Evolutionary conservation across 768 basidiomycete genomes (phyloP), one percentile per base, ranked within the genome.

Genomic region (Trametes coccinea): DNA sequence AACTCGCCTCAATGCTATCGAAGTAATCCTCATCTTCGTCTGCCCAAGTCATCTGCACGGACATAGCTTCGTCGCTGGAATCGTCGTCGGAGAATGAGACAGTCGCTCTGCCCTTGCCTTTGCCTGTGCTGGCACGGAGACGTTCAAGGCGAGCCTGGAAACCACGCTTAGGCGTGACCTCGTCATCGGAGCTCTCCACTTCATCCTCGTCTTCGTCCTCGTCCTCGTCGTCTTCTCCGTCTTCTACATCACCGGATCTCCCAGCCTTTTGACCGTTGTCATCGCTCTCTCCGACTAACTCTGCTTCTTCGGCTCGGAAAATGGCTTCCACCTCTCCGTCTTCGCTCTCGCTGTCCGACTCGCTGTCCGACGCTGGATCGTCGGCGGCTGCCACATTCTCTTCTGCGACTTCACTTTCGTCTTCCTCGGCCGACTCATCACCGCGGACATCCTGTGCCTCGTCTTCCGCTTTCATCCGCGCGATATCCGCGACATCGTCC

Each of bases 401-500:
- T 30, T 13, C 17, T 7, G 33, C 59, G 29, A 41, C 17, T 3
- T 40, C 33, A 10, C 52, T 27, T 27, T 48, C 57, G 5, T 52
- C 53, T 14, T 54, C 60, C 6, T 52, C 57, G 7, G 49, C 59
- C n/a, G 53, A 64, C 60, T 56, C 61, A 6, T 52, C 40, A 4
- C 44, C 58, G 9, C 55, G 52, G 16, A 27, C 39, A n/a, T 27
- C 46, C 60, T 43, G 37, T 16, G 67, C 71, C 53, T 65, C 70
- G 14, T 70, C 70, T 65, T 87, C 85, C 43, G 41, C 59, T 53
- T 64, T 70, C 69, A 87, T 81, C 64, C 71, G 73, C 58, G 77
- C 78, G 54, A 74, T 79, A 70, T 88, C 87, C 48, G 75, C 80
- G 22, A 90, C 67, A 72, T 92, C 90, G 67, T 86, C 88, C 74